Evolutionary conservation across 2,329 filamentous ascomycete species (phyloP).

Genomic region (Geoglossum cookeanum): DNA sequence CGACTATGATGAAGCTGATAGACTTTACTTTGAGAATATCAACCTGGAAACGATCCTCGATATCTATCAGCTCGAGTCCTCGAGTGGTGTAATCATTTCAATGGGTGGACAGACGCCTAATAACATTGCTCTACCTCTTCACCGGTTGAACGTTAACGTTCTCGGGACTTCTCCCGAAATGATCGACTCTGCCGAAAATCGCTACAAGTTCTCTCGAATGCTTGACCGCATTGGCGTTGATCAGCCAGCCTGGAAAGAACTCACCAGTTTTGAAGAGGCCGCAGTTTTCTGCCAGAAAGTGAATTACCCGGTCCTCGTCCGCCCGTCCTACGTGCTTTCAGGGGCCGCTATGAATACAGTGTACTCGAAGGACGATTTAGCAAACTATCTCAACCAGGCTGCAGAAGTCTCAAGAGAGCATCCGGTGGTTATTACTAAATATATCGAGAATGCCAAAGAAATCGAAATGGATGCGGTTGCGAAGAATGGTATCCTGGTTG

Average conservation of each 20-base stretch:
- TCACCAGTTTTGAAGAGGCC: slow-evolving; percentile 87
- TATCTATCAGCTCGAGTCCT: slow-evolving; percentile 74
- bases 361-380: slow-evolving; percentile 84
- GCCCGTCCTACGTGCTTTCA: slow-evolving; percentile 90
- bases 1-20: slow-evolving; percentile 88
- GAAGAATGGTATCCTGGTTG: slow-evolving; percentile 69
- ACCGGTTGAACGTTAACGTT: slow-evolving; percentile 78
- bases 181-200: slow-evolving; percentile 94
- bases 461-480: slow-evolving; percentile 99
- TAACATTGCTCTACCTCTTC: slow-evolving; percentile 83
- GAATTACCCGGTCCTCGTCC: slow-evolving; percentile 80
- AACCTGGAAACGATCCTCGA: slow-evolving; percentile 78
- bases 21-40: slow-evolving; percentile 92
- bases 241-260: slow-evolving; percentile 93
- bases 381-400: slow-evolving; percentile 74
- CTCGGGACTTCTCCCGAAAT: slow-evolving; percentile 94
- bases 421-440: slow-evolving; percentile 97
- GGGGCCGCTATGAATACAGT: slow-evolving; percentile 99
- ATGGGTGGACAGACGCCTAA: slow-evolving; percentile 97
- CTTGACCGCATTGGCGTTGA: slow-evolving; percentile 86
- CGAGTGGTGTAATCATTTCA: slow-evolving; percentile 72
- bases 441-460: slow-evolving; percentile 98
- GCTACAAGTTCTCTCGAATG: slow-evolving; percentile 98
- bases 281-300: slow-evolving; percentile 73
- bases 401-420: slow-evolving; percentile 86